Base-by-base conservation (phyloP, 1,284 basidiomycete genomes). In the Malassezia japonica region DNA sequence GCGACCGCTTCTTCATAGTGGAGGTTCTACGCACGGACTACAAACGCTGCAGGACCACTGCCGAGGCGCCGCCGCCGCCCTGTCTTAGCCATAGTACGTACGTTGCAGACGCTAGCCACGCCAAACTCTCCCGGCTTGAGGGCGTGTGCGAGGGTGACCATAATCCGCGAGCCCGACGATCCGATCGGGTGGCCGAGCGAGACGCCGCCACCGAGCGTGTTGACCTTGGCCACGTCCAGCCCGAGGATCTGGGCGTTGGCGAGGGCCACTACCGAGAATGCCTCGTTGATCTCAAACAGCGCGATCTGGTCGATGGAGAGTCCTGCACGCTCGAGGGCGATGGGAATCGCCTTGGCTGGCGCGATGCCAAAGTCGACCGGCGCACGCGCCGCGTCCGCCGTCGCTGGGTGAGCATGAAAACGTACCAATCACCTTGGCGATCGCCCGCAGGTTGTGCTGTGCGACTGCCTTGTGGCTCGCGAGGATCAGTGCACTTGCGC, bases 331-430 rank as follows among this genome's bases (percentile, higher is more conserved):
- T 90, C 78, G 51, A 99, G 79, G 8, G 94, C 94, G 57, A 82
- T 77, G 34, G 94, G 94, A 39, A 98, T 78, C 32, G 91, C 92
- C 54, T 86, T 79, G 21, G 92, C 86, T 24, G 94, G 94, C 25
- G 94, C 94, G 62, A 83, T 81, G 40, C 92, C 90, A 83, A 99
- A 99, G 76, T 98, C 89, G 65, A 96, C 86, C 32, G 94, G 94
- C 27, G 87, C 88, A 64, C 89, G 84, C 67, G 94, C 94, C 59
- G 87, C 89, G 76, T 99, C 94, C 57, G 94, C 89, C 76, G 87
- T 96, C 6, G 89, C 89, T 94, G 28, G 18, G 21, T 31, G 6
- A 25, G 23, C 13, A 18, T 15, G n/a, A 10, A 9, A 2, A 66
- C 72, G 23, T 48, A 74, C 70, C 65, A 33, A 76, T 46, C 34